phyloP scores from a whole-genome alignment of 164 flowering plant species.

The Stephania cephalantha region DNA sequence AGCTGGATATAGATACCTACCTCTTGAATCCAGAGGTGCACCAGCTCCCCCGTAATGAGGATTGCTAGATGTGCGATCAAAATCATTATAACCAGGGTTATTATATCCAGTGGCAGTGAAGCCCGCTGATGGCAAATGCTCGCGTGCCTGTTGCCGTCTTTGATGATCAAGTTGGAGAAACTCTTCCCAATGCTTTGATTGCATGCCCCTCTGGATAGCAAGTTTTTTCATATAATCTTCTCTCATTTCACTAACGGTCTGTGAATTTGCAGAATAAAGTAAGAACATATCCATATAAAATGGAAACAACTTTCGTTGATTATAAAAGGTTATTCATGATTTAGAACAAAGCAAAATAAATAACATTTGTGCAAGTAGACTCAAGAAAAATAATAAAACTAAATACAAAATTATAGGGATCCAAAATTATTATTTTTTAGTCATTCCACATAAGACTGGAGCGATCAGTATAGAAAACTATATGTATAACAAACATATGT shows the following conservation, averaged over 20 bases:
- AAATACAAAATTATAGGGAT: neutral
- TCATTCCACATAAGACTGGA: neutral
- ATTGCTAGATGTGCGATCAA: slow-evolving; percentile 44
- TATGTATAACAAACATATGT: too few species aligned
- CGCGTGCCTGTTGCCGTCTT: slow-evolving; percentile 51
- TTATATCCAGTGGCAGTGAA: slow-evolving; percentile 54
- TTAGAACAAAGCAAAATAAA: neutral
- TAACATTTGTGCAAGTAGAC: too few species aligned
- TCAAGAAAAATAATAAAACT: neutral
- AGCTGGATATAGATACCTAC: slow-evolving; percentile 43
- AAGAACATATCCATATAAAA: neutral
- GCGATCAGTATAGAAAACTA: neutral
- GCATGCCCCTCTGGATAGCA: slow-evolving; percentile 48
- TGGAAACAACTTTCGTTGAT: too few species aligned
- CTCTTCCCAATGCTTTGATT: slow-evolving; percentile 86
- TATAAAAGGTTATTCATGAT: neutral
- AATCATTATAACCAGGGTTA: slow-evolving; percentile 45
- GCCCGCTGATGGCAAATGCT: slow-evolving; percentile 40
- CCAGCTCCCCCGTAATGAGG: slow-evolving; percentile 40
- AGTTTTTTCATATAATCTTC: slow-evolving; percentile 73
- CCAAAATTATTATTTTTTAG: neutral
- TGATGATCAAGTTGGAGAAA: slow-evolving; percentile 66
- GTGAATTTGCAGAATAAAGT: slow-evolving; percentile 17
- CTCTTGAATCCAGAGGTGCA: slow-evolving; percentile 48
- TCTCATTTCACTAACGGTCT: slow-evolving; percentile 73